Conservation (phyloP, 2,329 filamentous ascomycete species). For the Rhynchosporium graminicola region DNA sequence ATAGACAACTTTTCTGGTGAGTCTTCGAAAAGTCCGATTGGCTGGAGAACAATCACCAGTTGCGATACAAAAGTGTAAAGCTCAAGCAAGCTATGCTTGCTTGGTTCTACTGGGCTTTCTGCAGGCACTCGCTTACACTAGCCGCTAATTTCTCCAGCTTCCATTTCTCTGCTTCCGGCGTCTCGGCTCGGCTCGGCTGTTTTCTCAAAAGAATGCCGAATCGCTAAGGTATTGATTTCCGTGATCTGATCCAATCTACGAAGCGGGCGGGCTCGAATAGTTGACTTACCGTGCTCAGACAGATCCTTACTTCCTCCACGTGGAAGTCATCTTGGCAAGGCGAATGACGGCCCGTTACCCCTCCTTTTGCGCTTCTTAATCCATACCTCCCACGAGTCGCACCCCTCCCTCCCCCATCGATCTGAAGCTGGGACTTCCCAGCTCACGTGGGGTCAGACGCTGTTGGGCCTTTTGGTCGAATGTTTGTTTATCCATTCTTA, state of each 20-base stretch:
- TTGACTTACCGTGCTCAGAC: not conserved
- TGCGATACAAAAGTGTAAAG: no score
- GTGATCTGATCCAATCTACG: not conserved
- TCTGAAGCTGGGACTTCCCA: not conserved
- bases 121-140: not conserved
- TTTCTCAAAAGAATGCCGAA: not conserved
- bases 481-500: slow-evolving; percentile 8
- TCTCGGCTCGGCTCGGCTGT: not conserved
- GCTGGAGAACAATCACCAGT: not conserved
- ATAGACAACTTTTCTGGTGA: not conserved
- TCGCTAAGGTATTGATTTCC: no score
- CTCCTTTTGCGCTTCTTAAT: not conserved
- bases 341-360: not conserved
- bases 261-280: slow-evolving; percentile 1
- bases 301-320: slow-evolving; percentile 4
- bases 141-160: not conserved
- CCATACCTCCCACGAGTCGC: slow-evolving; percentile 12
- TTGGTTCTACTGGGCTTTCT: not conserved
- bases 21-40: not conserved
- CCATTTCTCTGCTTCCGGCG: not conserved
- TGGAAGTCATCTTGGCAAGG: slow-evolving; percentile 9
- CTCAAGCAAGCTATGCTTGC: no score
- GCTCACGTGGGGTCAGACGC: not conserved
- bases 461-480: slow-evolving; percentile 6
- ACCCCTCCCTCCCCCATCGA: slow-evolving; percentile 4